Base-by-base conservation (phyloP, 1,284 basidiomycete genomes). In the Fomitiporia mediterranea region DNA sequence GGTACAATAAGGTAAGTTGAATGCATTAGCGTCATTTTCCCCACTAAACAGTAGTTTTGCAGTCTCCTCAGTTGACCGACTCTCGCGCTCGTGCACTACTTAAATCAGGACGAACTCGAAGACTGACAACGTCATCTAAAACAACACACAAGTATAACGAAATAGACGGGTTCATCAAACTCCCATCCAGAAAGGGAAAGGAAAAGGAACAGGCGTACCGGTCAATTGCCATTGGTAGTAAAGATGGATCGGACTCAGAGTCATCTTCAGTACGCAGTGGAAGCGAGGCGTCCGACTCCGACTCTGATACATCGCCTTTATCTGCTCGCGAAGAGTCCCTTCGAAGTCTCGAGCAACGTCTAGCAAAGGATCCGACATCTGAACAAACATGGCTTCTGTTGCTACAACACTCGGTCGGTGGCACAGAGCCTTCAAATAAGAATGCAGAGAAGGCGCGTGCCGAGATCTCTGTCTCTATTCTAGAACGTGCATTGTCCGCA, bases 381-480 rank as follows among this genome's bases (percentile, higher is more conserved):
- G 68, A 80, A 11, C 62, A 72, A 8, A 73, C 72, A 6, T 93
- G 91, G 90, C 69, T 90, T n/a, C 72, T 75, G 2, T 72, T 92
- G 19, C 68, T 91, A 21, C 75, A 77, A 1, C 78, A 83, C 56
- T 81, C 81, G 1, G 69, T 87, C 30, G 80, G 79, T 0, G 75
- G 77, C 7, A 72, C 86, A 37, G 80, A 87, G 3, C 55, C 75
- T 28, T 69, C 72, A 0, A 83, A 84, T 1, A 89, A 85, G 68
- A 86, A 87, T 64, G 79, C 84, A 4, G 70, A 72, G 8, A 81
- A 77, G 68, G 76, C 80, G 32, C 81, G 85, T 28, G 77, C 83
- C 4, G 89, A 92, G 60, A 83, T 91, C 59, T 72, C 85, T 2
- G 64, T 86, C 4, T 80, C 88, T 0, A 74, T 93, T 30, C 72